Percentiles rank a stretch among this genome's conserved stretches.
These are phyloP conservation scores for Colletotrichum paranaense DNA, from an alignment of 2,329 filamentous ascomycete species.

Conservation along the genomic window DNA sequence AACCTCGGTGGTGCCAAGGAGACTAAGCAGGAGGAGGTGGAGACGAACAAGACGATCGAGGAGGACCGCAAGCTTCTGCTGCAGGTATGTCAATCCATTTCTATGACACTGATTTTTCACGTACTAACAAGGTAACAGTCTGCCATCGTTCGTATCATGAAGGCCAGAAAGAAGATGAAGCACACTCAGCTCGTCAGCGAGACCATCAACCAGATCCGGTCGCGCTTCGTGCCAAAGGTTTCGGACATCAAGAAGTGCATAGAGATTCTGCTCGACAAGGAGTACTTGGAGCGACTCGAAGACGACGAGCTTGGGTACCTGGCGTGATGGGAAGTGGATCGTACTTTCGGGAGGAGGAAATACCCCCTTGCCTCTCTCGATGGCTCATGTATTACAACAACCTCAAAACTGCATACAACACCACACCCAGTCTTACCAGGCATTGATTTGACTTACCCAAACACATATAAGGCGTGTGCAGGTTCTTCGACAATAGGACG, in stretches of 20 bases:
- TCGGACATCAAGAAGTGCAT: constrained; percentile 99
- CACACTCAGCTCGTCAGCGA: constrained; percentile 94
- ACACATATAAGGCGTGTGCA: constrained; percentile 27
- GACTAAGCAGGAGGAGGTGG: constrained; percentile 94
- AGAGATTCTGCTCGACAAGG: constrained; percentile 97
- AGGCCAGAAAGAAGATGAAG: constrained; percentile 99
- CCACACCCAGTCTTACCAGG: constrained; percentile 18
- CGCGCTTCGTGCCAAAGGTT: constrained; percentile 92
- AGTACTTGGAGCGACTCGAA: constrained; percentile 95
- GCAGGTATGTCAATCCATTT: constrained; percentile 75
- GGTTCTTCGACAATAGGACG: constrained; percentile 28
- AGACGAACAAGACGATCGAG: constrained; percentile 99
- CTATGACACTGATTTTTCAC: neutral
- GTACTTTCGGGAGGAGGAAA: constrained; percentile 31
- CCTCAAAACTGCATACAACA: constrained; percentile 34
- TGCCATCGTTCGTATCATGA: constrained; percentile 99
- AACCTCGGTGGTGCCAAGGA: constrained; percentile 96
- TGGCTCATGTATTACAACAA: constrained; percentile 33
- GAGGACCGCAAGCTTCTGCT: constrained; percentile 96
- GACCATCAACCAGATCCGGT: constrained; percentile 94
- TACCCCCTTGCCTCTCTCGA: constrained; percentile 30
- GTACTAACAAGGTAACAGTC: constrained; percentile 70
- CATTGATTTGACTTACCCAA: constrained; percentile 24
- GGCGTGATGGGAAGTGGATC: constrained; percentile 66
- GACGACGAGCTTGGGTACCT: constrained; percentile 95